A percentile compares a stretch with the other conserved stretches of the same genome.
Conservation (phyloP, 768 basidiomycete genomes). For the Suillus lakei region DNA sequence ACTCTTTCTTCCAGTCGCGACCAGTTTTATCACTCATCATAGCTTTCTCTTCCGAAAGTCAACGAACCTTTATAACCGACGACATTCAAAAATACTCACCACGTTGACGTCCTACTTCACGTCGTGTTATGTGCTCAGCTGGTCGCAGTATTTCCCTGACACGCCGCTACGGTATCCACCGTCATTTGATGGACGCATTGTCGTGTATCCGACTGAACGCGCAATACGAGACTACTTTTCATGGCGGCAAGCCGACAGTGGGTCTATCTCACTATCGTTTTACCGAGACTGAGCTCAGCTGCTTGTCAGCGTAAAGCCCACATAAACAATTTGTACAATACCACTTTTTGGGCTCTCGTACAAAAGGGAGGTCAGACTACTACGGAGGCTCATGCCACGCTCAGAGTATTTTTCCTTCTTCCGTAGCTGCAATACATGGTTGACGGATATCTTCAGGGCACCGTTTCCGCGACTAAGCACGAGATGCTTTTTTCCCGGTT, state of each 20-base stretch:
- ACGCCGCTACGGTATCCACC: constrained; percentile 80
- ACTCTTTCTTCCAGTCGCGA: neutral
- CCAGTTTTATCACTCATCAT: constrained; percentile 9
- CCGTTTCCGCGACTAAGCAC: constrained; percentile 87
- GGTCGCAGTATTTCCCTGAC: constrained; percentile 80
- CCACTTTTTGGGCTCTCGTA: constrained; percentile 92
- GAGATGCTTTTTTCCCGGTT: constrained; percentile 88
- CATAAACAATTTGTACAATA: constrained; percentile 98
- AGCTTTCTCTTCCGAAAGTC: constrained; percentile 88
- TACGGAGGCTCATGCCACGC: constrained; percentile 78
- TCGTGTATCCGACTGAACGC: constrained; percentile 74
- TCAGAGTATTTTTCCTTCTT: constrained; percentile 55
- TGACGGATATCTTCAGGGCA: constrained; percentile 65
- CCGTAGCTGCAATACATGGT: neutral
- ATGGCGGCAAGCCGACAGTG: constrained; percentile 97
- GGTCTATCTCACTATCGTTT: constrained; percentile 32
- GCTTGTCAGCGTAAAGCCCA: constrained; percentile 64
- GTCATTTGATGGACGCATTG: constrained; percentile 89
- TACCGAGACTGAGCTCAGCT: constrained; percentile 19
- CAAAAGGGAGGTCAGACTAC: constrained; percentile 80
- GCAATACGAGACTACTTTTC: constrained; percentile 91
- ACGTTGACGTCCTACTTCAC: constrained; percentile 89
- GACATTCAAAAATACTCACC: constrained; percentile 85
- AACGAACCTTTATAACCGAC: constrained; percentile 81
- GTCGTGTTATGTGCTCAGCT: constrained; percentile 86